Evolutionary conservation across 192 early-diverging fungal species (phyloP), one percentile per base, ranked within the genome.

Genomic region (Coemansia sp.): DNA sequence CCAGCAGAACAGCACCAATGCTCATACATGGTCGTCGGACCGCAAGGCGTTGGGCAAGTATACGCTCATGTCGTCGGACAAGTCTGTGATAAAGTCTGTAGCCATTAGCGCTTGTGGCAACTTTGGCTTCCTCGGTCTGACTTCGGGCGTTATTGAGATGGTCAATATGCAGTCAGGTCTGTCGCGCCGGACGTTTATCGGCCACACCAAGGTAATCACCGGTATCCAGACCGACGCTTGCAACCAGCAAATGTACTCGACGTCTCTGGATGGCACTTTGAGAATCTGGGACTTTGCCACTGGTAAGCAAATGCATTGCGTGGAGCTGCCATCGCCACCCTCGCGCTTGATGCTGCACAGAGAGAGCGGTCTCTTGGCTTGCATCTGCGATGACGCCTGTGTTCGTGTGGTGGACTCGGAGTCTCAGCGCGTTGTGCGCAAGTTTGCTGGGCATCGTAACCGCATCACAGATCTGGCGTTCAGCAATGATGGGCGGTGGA

Each of bases 141-240:
- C 87, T 8, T 73, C 76, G 34, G 98, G 98, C 55, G 64, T 69
- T 11, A 86, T 98, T 42, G 94, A 95, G 55, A 91, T 93, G 89
- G 94, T 87, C 87, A 98, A 96, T 85, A 89, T 99, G 90, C 98
- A 99, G 68, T 97, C 95, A 25, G 96, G 96, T 8, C 55, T 90
- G 42, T 78, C 86, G 36, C 88, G 93, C 37, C 89, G 87, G 59
- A 82, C 89, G 36, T 97, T 94, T 73, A 69, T 64, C 6, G 87
- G 83, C 5, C 96, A 99, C 70, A 83, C 78, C 15, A 97, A 94
- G 67, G 75, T 91, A 3, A 84, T 98, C 39, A 92, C 92, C 5
- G 94, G 92, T 9, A 74, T 99, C 17, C 89, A 85, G 65, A 86
- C 86, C 29, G 95, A 95, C 70, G 71, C 85, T 45, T 77, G 89